Base-by-base conservation (phyloP, 2,329 filamentous ascomycete species). In the Aspergillus pseudoviridinutans region DNA sequence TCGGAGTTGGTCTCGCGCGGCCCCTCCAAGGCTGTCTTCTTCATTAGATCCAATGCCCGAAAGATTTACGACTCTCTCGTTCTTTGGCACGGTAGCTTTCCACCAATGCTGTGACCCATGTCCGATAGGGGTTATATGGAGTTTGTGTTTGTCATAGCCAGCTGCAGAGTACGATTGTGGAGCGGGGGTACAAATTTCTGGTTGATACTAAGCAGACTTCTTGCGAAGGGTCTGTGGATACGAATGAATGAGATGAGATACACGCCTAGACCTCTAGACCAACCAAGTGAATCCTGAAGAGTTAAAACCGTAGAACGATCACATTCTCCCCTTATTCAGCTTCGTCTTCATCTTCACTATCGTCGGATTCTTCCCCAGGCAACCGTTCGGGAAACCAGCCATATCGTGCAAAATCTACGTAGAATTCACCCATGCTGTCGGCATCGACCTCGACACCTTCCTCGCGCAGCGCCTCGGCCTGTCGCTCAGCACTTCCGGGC, bases 361-460 rank as follows among this genome's bases (percentile, higher is more conserved):
- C 32, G 4, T 6, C 5, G 32, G 20, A 12, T 47, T 56, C 54
- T 32, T 51, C 44, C n/a, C 44, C 44, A 24, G 80, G 80, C 42
- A 84, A 70, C 41, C 71, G 62, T 20, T 74, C 71, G 3, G 82
- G 82, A 71, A 80, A 80, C 78, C 78, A 80, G n/a, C 78, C 78
- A 66, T 72, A 79, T 35, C 58, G 62, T 2, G 62, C 66, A 42
- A 80, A 67, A 64, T 80, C 74, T 47, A 80, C 66, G 55, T 71
- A 74, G 24, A 74, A 72, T 58, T 79, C 78, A 1, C 76, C 78
- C 70, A 79, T 75, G 6, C 68, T 71, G 54, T 78, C 76, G 22
- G 63, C 67, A 4, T 69, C 67, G 1, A 79, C 76, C 44, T 70
- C 67, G 0, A 80, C 75, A 0, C 77, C 77, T 65, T 80, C 78